Evolutionary conservation across 495 filamentous ascomycete species (phyloP), one percentile per base, ranked within the genome.

Genomic region (Terfezia boudieri): DNA sequence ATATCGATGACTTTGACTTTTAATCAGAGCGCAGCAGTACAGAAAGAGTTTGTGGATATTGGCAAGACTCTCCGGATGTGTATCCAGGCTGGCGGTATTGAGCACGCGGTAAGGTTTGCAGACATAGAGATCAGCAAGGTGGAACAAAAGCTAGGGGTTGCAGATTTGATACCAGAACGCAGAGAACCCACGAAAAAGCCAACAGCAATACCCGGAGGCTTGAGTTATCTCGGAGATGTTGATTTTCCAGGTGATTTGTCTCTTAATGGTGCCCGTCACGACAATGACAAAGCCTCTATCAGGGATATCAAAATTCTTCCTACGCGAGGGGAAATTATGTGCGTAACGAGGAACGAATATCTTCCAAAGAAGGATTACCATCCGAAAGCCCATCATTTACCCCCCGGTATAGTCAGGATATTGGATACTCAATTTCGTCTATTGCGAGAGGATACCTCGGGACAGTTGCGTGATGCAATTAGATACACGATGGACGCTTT

Each of bases 361-460:
- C 65, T 84, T 0, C 83, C 83, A 4, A 60, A 63, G 8, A 73
- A 66, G 2, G 71, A 82, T 57, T 57, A 64, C 8, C 64, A 74
- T 7, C 53, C 60, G 0, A 67, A 72, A 20, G 41, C 41, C 37
- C 72, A 73, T 60, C 80, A 86, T 62, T 56, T 76, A 2, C 41
- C 41, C 14, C 58, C 66, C 9, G 81, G 80, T 9, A 68, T 82
- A 9, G 65, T 63, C 1, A 75, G 82, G 0, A 69, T 83, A 0
- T 63, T 88, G 0, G 82, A 88, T 60, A 68, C 77, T 53, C 78
- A 86, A 58, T 85, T 86, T 55, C 71, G 82, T n/a, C 70, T 86
- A 3, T 65, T 83, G 8, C 70, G 80, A 11, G 78, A 82, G 64
- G 79, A 84, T 61, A 79, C 73, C 0, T 64, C 80, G 1, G 79